Conservation (phyloP, 2,329 filamentous ascomycete genomes). For the Ophiostoma tasmaniense region DNA sequence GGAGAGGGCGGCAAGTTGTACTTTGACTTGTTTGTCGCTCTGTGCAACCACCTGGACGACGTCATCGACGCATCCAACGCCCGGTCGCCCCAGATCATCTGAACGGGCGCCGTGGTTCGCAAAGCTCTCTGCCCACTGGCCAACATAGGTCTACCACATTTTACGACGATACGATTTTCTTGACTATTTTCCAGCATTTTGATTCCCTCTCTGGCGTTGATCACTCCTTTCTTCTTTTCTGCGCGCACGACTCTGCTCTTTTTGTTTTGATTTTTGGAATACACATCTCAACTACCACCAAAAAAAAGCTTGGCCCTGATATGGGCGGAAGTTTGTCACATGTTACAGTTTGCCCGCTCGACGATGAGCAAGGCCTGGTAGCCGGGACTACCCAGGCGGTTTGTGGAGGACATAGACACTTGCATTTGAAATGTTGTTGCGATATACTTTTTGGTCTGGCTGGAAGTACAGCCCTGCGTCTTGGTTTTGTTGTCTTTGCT, state of each 20-base stretch:
- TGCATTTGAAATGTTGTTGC: not conserved
- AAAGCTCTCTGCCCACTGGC: not conserved
- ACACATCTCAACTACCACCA: conserved; percentile 8
- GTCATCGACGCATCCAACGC: conserved; percentile 76
- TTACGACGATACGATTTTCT: conserved; percentile 17
- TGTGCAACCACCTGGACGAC: conserved; percentile 98
- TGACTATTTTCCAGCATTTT: conserved; percentile 15
- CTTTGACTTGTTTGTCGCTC: conserved; percentile 96
- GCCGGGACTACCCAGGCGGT: conserved; percentile 14
- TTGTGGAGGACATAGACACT: conserved; percentile 8
- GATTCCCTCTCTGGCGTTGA: conserved; percentile 12
- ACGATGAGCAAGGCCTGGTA: conserved; percentile 5
- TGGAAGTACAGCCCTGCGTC: not conserved
- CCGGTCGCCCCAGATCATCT: conserved; percentile 50
- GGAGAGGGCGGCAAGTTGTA: conserved; percentile 69
- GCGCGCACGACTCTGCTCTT: not conserved
- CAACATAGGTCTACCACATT: not conserved
- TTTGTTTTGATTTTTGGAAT: not conserved
- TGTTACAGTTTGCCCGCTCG: not conserved
- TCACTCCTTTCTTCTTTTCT: conserved; percentile 5
- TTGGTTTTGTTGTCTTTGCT: conserved; percentile 3
- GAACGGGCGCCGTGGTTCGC: conserved; percentile 23
- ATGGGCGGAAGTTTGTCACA: conserved; percentile 5
- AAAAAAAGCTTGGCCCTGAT: not conserved
- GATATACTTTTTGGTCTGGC: not conserved